These are phyloP conservation scores for Thecaphora thlaspeos DNA, from an alignment of 1,284 basidiomycete species.

Conservation along the genomic window DNA sequence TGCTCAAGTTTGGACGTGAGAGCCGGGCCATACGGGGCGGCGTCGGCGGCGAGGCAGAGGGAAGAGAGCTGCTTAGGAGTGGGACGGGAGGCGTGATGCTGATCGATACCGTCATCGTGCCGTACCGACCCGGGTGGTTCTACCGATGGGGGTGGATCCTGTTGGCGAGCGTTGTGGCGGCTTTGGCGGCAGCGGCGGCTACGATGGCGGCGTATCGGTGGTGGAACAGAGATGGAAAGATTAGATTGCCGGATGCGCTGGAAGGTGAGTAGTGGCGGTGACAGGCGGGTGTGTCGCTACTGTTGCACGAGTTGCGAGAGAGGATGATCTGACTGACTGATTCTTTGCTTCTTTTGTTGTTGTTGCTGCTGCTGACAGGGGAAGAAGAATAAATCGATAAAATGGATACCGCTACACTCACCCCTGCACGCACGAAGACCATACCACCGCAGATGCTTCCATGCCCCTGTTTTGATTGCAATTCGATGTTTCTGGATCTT, in stretches of 20 bases:
- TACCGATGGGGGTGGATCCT: conserved; percentile 43
- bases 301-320: no score
- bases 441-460: no score
- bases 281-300: no score
- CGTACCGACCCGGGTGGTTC: conserved; percentile 70
- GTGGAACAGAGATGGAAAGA: conserved; percentile 25
- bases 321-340: no score
- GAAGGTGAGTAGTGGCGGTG: conserved; percentile 32
- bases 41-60: conserved; percentile 4
- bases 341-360: no score
- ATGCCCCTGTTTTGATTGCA: no score
- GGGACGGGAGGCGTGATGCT: conserved; percentile 71
- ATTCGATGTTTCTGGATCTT: no score
- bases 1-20: conserved; percentile 78
- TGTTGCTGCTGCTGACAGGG: no score
- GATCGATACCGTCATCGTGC: conserved; percentile 78
- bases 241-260: conserved; percentile 27
- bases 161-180: conserved; percentile 3
- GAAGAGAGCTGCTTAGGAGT: no score
- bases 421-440: no score
- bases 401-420: no score
- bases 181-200: not conserved
- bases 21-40: conserved; percentile 59
- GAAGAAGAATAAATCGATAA: no score
- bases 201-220: conserved; percentile 11